Evolutionary conservation across 1,139 yeast species (phyloP), one percentile per base, ranked within the genome.

Genomic region (Pichia sorboxylosa): DNA sequence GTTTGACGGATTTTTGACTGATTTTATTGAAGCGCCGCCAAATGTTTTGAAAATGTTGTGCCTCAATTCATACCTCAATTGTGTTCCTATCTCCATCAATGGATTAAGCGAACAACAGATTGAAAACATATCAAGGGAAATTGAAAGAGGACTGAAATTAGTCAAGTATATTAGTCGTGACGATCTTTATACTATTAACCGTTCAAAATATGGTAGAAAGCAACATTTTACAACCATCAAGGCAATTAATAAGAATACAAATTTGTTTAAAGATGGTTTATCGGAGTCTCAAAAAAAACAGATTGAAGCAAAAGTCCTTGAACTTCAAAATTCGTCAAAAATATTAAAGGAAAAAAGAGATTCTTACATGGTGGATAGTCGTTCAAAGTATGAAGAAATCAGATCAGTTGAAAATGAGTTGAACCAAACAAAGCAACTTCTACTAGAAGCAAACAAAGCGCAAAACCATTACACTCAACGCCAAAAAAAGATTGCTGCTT

Each of bases 1-100:
- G 0, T 83, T 90, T 52, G 94, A 82, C 39, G 92, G 94, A 0
- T 82, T 70, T 46, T 47, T 85, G 24, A 57, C 72, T 2, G 96
- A 90, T 46, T 72, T 72, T 40, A 49, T 90, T 2, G 57, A 59
- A 1, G 98, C 95, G 0, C 94, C 95, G 1, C 51, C 55, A 8
- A 68, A 70, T n/a, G 94, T 90, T 1, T 51, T 84, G 30, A 64
- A 67, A 34, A 83, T 82, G 84, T 62, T 90, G 30, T 74, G 80
- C 44, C 76, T 70, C 39, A 64, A 66, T 20, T 60, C 70, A 11
- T 63, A 61, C 28, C 55, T 85, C 17, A 72, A 81, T 41, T 55
- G 59, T 30, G 70, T 82, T 24, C 95, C 96, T 0, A 75, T 77
- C 6, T 51, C 80, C 0, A 55, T 58, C 13, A 51, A 51, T 11